These are phyloP conservation scores for Penicillium longicatenatum DNA, from an alignment of 495 filamentous ascomycete species.

Conservation along the genomic window DNA sequence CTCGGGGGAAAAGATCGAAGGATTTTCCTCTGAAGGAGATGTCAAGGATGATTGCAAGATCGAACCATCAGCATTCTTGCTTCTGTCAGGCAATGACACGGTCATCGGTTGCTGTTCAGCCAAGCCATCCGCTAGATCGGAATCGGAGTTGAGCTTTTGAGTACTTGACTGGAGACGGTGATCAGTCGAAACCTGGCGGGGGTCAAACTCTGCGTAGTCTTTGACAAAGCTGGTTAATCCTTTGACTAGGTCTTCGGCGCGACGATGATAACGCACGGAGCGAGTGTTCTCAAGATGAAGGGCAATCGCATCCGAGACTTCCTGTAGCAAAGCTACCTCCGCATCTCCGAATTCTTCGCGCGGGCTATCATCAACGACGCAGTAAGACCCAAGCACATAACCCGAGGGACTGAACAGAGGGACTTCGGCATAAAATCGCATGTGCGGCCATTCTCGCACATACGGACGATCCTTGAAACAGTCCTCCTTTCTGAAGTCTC, in stretches of 20 bases:
- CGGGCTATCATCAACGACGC: slow-evolving; percentile 58
- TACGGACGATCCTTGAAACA: slow-evolving; percentile 47
- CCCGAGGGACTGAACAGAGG: slow-evolving; percentile 60
- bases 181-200: slow-evolving; percentile 20
- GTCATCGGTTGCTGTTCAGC: background rate
- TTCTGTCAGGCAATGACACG: background rate
- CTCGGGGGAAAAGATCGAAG: slow-evolving; percentile 6
- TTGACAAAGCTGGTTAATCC: slow-evolving; percentile 37
- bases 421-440: slow-evolving; percentile 64
- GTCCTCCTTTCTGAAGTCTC: slow-evolving; percentile 52
- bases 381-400: slow-evolving; percentile 63
- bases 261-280: slow-evolving; percentile 28
- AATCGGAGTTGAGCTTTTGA: slow-evolving; percentile 1
- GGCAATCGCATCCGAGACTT: slow-evolving; percentile 34
- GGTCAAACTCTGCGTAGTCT: slow-evolving; percentile 30
- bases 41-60: slow-evolving; percentile 1
- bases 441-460: slow-evolving; percentile 42
- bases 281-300: slow-evolving; percentile 38
- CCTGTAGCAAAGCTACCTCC: slow-evolving; percentile 32
- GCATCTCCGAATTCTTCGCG: slow-evolving; percentile 34
- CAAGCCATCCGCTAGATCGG: background rate
- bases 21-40: slow-evolving; percentile 8
- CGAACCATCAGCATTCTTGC: background rate
- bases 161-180: slow-evolving; percentile 11
- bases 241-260: slow-evolving; percentile 32